These are phyloP conservation scores for Wickerhamiella cacticola DNA, from an alignment of 805 yeast species.

Conservation along the genomic window DNA sequence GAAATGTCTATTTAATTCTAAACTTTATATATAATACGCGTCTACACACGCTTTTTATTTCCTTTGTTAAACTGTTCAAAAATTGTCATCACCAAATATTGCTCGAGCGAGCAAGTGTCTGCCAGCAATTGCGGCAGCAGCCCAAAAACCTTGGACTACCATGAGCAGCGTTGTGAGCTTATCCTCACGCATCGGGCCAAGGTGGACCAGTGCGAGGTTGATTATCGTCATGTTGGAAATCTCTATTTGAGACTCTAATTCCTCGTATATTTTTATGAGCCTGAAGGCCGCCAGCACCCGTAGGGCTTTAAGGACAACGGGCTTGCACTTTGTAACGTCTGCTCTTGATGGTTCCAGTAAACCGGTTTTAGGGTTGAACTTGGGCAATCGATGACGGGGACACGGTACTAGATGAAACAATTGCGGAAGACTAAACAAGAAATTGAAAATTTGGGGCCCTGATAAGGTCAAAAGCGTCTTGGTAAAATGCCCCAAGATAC, in stretches of 20 bases:
- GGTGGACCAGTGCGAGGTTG: constrained; percentile 68
- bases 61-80: no score
- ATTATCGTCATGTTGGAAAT: constrained; percentile 81
- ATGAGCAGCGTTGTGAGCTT: constrained; percentile 50
- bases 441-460: constrained; percentile 84
- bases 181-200: constrained; percentile 87
- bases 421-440: constrained; percentile 86
- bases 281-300: constrained; percentile 36
- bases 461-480: constrained; percentile 80
- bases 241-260: constrained; percentile 27
- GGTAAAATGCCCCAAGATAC: constrained; percentile 90
- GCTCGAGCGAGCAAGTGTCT: constrained; percentile 81
- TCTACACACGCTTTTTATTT: background rate
- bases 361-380: constrained; percentile 54
- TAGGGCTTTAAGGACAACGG: constrained; percentile 29
- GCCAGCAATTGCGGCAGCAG: constrained; percentile 50
- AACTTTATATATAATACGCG: background rate
- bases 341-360: constrained; percentile 58
- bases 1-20: constrained; percentile 35
- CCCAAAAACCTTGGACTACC: constrained; percentile 50
- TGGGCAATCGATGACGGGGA: constrained; percentile 90
- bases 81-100: constrained; percentile 81
- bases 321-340: constrained; percentile 23
- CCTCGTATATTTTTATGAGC: constrained; percentile 38
- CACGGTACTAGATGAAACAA: constrained; percentile 77